A percentile compares a stretch with the other conserved stretches of the same genome.
These are phyloP conservation scores for Canariomyces notabilis DNA, from an alignment of 2,329 filamentous ascomycete genomes.

Conservation along the genomic window DNA sequence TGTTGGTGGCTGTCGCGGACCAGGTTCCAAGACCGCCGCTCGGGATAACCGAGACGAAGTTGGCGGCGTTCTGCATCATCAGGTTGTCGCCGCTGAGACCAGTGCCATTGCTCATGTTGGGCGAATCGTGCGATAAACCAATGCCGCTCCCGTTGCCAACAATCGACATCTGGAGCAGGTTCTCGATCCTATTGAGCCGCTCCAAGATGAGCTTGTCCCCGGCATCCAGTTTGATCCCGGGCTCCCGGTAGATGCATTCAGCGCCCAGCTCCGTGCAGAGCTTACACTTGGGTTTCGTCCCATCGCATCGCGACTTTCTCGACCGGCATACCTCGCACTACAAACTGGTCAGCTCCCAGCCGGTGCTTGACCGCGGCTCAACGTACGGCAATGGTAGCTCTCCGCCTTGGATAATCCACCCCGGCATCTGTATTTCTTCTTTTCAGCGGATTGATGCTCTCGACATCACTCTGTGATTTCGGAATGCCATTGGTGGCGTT, in stretches of 20 bases:
- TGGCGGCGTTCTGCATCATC: conserved; percentile 42
- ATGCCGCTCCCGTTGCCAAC: conserved; percentile 47
- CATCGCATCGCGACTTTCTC: conserved; percentile 74
- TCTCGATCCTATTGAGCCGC: conserved; percentile 71
- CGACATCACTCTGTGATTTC: conserved; percentile 45
- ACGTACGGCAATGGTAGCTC: conserved; percentile 62
- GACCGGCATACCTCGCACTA: conserved; percentile 79
- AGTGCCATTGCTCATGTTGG: conserved; percentile 60
- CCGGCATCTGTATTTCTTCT: conserved; percentile 57
- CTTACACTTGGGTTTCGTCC: conserved; percentile 76
- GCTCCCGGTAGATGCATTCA: conserved; percentile 79
- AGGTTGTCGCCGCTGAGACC: conserved; percentile 54
- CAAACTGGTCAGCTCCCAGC: conserved; percentile 15
- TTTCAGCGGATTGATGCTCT: conserved; percentile 55
- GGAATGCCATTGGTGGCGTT: conserved; percentile 40
- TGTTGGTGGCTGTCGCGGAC: conserved; percentile 50
- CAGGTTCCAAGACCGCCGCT: conserved; percentile 67
- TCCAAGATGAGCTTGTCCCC: conserved; percentile 83
- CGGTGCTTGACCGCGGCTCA: conserved; percentile 4
- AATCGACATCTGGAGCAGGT: conserved; percentile 67
- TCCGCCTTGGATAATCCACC: conserved; percentile 58
- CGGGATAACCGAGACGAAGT: conserved; percentile 51
- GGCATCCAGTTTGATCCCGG: conserved; percentile 80
- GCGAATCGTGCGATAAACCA: conserved; percentile 56
- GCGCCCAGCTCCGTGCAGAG: conserved; percentile 77